Evolutionary conservation across 805 yeast genomes (phyloP).

Genomic region (Geotrichum ghanense): DNA sequence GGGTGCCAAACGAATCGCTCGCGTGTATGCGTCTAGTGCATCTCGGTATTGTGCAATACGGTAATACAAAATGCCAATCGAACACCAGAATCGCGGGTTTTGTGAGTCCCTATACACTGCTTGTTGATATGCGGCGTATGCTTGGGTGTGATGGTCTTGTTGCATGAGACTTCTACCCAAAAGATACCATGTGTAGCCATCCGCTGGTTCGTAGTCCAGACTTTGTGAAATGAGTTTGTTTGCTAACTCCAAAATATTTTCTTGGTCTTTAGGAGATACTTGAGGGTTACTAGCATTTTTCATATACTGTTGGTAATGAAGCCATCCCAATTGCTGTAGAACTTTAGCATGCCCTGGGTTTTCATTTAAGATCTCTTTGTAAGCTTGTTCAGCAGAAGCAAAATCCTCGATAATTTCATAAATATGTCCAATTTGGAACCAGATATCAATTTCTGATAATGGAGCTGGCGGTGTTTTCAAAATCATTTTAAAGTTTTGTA

Average conservation of each 20-base stretch:
- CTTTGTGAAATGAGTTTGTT: conserved; percentile 73
- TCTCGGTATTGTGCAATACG: conserved; percentile 94
- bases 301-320: conserved; percentile 64
- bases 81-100: conserved; percentile 97
- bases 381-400: conserved; percentile 87
- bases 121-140: conserved; percentile 97
- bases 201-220: conserved; percentile 76
- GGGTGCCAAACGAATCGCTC: conserved; percentile 93
- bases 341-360: conserved; percentile 95
- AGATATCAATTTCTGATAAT: conserved; percentile 88
- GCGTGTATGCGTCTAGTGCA: conserved; percentile 92
- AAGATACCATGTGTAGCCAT: conserved; percentile 96
- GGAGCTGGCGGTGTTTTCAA: conserved; percentile 89
- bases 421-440: conserved; percentile 97
- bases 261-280: background rate
- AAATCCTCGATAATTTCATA: conserved; percentile 88
- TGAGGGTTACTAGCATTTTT: conserved; percentile 46
- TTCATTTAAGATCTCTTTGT: conserved; percentile 79
- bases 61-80: conserved; percentile 89
- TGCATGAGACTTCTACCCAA: conserved; percentile 96
- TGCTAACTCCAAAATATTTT: conserved; percentile 55
- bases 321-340: conserved; percentile 89
- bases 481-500: conserved; percentile 92
- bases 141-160: conserved; percentile 85
- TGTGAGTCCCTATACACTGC: conserved; percentile 95